These are phyloP conservation scores for Biscogniauxia mediterranea DNA, from an alignment of 2,329 filamentous ascomycete genomes.

Conservation along the genomic window DNA sequence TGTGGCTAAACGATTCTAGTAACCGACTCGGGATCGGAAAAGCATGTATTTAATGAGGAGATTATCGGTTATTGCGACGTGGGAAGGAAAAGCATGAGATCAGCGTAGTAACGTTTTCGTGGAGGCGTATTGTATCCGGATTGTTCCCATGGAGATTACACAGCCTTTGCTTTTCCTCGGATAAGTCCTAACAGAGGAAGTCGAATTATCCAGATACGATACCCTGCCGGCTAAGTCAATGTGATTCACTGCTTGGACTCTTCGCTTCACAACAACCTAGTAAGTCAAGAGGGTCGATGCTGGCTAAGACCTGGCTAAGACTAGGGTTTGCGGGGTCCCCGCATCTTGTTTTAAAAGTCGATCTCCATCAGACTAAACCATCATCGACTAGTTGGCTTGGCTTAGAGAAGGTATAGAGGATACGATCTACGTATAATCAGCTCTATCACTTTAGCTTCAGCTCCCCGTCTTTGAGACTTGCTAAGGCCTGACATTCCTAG, in stretches of 20 bases:
- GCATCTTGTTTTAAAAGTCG: background rate
- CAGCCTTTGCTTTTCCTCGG: background rate
- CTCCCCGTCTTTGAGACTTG: background rate
- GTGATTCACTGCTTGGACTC: background rate
- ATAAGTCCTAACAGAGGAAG: background rate
- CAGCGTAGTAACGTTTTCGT: background rate
- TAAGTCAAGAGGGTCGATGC: background rate
- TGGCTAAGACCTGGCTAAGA: conserved; percentile 1
- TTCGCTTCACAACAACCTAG: conserved; percentile 1
- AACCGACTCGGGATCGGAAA: background rate
- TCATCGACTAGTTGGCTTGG: background rate
- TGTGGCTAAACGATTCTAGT: background rate
- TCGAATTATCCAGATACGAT: background rate
- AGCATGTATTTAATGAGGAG: background rate
- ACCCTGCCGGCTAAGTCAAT: background rate
- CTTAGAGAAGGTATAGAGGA: background rate
- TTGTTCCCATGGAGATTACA: background rate
- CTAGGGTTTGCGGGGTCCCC: conserved; percentile 9
- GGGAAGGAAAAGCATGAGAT: background rate
- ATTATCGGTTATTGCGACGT: background rate
- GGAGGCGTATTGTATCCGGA: background rate
- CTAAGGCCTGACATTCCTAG: background rate
- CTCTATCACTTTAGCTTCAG: background rate
- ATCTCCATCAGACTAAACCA: background rate
- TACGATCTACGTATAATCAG: background rate